Conservation (phyloP, 495 filamentous ascomycete species). For the Talaromyces thailandensis region DNA sequence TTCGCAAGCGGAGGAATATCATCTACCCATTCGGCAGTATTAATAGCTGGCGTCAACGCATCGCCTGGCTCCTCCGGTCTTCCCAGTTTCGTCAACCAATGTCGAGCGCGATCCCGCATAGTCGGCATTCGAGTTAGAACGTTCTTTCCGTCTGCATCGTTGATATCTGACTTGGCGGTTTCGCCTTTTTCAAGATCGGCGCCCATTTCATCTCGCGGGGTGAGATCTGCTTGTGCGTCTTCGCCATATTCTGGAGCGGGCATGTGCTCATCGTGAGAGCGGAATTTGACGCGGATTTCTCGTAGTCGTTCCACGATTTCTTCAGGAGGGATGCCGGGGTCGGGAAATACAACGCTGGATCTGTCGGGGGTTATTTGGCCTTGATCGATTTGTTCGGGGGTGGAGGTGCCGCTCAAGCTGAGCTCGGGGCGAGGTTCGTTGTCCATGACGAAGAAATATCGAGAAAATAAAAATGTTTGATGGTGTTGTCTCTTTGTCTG, state of each 20-base stretch:
- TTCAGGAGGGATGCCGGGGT: conserved; percentile 3
- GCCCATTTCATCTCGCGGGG: background rate
- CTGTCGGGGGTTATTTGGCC: conserved; percentile 6
- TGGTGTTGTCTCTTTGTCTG: background rate
- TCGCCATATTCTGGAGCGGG: conserved; percentile 4
- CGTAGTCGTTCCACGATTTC: conserved; percentile 6
- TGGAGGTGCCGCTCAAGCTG: background rate
- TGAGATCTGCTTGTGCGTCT: background rate
- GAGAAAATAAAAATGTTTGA: background rate
- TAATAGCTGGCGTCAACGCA: background rate
- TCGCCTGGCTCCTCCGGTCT: conserved; percentile 6
- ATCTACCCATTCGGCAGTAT: background rate
- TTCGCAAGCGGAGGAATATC: background rate
- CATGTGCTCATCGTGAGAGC: conserved; percentile 5
- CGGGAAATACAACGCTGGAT: conserved; percentile 4
- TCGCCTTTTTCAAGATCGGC: conserved; percentile 6
- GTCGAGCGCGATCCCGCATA: conserved; percentile 1
- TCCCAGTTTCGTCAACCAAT: conserved; percentile 1
- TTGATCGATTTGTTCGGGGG: background rate
- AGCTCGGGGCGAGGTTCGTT: background rate
- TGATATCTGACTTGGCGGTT: conserved; percentile 1
- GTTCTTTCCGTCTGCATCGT: conserved; percentile 1
- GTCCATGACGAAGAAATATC: background rate
- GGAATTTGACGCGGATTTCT: conserved; percentile 4
- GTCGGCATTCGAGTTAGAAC: background rate